A percentile compares a stretch with the other conserved stretches of the same genome.
Conservation (phyloP, 2,329 filamentous ascomycete genomes). For the Penicillium sclerotiorum region DNA sequence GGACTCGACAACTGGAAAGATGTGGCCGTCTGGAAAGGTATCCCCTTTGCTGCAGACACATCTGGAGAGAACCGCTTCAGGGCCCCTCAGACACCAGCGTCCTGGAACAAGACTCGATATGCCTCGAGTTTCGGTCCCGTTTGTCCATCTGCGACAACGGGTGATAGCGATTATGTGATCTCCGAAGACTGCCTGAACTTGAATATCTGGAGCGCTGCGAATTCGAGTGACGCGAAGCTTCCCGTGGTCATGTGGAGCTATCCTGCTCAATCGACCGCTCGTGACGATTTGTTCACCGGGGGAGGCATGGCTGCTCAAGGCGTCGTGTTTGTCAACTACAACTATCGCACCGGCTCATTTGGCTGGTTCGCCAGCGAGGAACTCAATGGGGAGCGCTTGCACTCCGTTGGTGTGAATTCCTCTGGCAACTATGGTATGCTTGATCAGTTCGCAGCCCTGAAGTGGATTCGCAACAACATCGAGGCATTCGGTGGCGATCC, state of each 20-base stretch:
- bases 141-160: constrained; percentile 1
- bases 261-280: constrained; percentile 1
- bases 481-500: constrained; percentile 3
- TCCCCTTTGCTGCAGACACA: constrained; percentile 1
- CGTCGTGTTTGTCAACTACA: constrained; percentile 5
- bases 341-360: constrained; percentile 4
- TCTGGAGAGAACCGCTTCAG: constrained; percentile 1
- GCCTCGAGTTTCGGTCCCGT: neutral
- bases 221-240: neutral
- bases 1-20: constrained; percentile 6
- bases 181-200: constrained; percentile 4
- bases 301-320: constrained; percentile 3
- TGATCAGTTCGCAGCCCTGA: constrained; percentile 2
- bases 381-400: constrained; percentile 2
- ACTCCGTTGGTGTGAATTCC: neutral
- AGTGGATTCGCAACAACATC: constrained; percentile 4
- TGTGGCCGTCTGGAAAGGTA: constrained; percentile 4
- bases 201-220: constrained; percentile 6
- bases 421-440: constrained; percentile 5
- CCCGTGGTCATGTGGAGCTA: constrained; percentile 7
- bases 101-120: constrained; percentile 2
- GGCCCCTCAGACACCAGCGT: neutral
- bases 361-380: constrained; percentile 3
- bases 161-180: neutral
- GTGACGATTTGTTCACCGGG: neutral